Conservation (phyloP, 148 eudicot species). For the Cornus florida region DNA sequence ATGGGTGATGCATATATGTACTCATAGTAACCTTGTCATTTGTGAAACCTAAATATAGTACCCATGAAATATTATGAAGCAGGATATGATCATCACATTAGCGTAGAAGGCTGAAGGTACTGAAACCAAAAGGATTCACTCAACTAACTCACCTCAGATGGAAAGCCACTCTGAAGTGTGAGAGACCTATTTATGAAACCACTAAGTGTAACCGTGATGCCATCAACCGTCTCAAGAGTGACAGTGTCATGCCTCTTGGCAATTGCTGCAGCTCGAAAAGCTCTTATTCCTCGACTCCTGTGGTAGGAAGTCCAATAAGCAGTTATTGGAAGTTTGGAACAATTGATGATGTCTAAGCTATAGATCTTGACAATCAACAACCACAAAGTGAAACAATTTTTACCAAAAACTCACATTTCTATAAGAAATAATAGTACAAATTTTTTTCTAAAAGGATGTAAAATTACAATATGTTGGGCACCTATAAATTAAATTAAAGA, state of each 20-base stretch:
- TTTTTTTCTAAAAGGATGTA: neutral
- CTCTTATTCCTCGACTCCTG: slow-evolving; percentile 35
- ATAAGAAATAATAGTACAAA: neutral
- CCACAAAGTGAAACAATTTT: neutral
- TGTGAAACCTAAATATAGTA: neutral
- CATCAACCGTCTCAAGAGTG: slow-evolving; percentile 62
- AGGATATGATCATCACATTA: neutral
- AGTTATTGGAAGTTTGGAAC: neutral
- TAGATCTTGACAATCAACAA: neutral
- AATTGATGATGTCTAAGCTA: neutral
- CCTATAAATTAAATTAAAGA: neutral
- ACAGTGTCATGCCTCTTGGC: slow-evolving; percentile 49
- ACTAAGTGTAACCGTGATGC: slow-evolving; percentile 40
- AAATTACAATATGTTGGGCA: neutral
- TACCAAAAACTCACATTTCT: neutral
- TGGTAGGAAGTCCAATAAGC: neutral
- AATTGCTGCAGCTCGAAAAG: slow-evolving; percentile 41
- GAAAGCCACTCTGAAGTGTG: slow-evolving; percentile 57
- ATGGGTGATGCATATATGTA: neutral
- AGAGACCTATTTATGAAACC: slow-evolving; percentile 49
- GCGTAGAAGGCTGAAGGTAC: neutral
- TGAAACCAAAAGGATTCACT: neutral
- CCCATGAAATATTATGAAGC: neutral
- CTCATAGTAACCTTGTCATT: neutral
- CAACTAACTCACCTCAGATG: slow-evolving; percentile 43